Conservation (phyloP, 306 rosid genomes). For the Cicer judaicum region DNA sequence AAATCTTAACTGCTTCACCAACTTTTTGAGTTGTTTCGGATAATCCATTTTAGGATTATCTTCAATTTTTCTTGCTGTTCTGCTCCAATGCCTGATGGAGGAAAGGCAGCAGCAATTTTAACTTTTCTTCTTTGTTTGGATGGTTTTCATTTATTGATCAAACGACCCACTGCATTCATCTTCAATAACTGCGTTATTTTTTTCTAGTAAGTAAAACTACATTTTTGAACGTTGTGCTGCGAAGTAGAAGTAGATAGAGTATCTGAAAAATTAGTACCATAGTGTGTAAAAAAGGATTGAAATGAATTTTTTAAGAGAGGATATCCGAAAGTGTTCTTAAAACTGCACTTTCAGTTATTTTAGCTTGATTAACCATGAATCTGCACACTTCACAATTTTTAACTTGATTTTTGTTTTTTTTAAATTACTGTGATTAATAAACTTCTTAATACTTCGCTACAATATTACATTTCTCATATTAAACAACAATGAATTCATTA, state of each 20-base stretch:
- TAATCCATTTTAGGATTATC: conserved; percentile 7
- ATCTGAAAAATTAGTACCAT: no score
- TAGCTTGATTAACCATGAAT: neutral
- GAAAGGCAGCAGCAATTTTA: neutral
- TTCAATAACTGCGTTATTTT: no score
- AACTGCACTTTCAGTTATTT: neutral
- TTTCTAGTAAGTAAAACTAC: no score
- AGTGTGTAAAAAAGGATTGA: no score
- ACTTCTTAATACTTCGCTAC: neutral
- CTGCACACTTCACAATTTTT: neutral
- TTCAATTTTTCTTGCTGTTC: neutral
- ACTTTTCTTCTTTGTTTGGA: neutral
- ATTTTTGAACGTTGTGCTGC: no score
- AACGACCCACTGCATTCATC: neutral
- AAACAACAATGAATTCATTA: neutral
- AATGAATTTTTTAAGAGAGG: no score
- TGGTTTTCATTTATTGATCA: neutral
- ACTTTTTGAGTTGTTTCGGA: conserved; percentile 20
- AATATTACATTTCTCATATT: neutral
- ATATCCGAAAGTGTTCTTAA: no score
- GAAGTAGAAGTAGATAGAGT: no score
- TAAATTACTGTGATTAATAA: neutral
- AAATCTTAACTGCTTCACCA: conserved; percentile 12
- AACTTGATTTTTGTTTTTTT: neutral
- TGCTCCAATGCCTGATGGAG: no score